Base-by-base conservation (phyloP, 2,329 filamentous ascomycete species). In the Diaporthe humulicola region DNA sequence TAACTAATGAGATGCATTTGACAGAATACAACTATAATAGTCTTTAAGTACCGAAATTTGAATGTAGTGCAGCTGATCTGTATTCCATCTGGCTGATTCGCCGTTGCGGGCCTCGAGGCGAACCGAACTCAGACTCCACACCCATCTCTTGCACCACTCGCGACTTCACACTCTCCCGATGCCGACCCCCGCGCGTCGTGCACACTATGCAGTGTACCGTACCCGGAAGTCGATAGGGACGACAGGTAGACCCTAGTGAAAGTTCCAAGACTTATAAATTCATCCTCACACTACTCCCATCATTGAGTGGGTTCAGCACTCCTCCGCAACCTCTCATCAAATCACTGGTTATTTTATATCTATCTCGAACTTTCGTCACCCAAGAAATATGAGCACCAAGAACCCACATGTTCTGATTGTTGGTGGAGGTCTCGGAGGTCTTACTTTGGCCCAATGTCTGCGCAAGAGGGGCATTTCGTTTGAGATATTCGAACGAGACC, bases 381-480 rank as follows among this genome's bases (percentile, higher is more conserved):
- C 2, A 5, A 9, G 10, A n/a, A 14, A 33, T 22, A 64, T 64
- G 60, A 33, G 2, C 6, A 5, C 7, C 60, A 30, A 42, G 3
- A 64, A 48, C 5, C 38, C 28, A 30, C 52, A 71, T 33, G 76
- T 79, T 9, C 48, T 79, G 38, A 78, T 79, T 60, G 67, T 61
- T 12, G 78, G 78, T 4, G 77, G 75, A 19, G 77, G 78, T 6
- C 75, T 79, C 12, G 78, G 78, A 10, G 78, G 78, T 3, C 74
- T 79, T 17, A 78, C 76, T 2, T 73, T 79, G 48, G 78, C 77
- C 54, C 77, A 78, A n/a, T 77, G 77, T 22, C 56, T 54, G 42
- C 76, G 76, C 54, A 74, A 77, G 40, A 77, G 77, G 17, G 69
- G 69, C 8, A 61, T 71, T 22, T 57, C 69, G 9, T 71, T 57